A percentile compares a stretch with the other conserved stretches of the same genome.
Conservation (phyloP, 768 basidiomycete species). For the Tulasnella sp. region DNA sequence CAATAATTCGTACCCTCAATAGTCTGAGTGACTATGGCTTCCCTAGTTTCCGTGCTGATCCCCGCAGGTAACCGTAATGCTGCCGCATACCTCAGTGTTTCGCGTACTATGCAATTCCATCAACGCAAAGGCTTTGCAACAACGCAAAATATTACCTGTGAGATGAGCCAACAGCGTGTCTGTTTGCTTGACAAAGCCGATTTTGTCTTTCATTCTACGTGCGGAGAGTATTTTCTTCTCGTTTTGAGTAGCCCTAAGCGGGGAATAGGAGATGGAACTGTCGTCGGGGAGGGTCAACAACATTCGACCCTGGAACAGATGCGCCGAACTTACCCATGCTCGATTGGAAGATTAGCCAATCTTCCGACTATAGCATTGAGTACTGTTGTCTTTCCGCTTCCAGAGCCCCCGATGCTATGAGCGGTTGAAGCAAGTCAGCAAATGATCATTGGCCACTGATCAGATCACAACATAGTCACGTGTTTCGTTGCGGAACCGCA, state of each 20-base stretch:
- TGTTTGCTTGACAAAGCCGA: conserved; percentile 32
- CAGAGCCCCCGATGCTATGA: conserved; percentile 23
- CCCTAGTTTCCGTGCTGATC: conserved; percentile 22
- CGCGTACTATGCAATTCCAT: conserved; percentile 24
- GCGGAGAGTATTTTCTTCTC: conserved; percentile 17
- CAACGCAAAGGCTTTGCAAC: neutral
- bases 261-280: neutral
- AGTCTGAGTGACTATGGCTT: conserved; percentile 32
- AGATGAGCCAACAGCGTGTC: conserved; percentile 32
- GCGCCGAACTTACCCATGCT: conserved; percentile 20
- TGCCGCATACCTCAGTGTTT: conserved; percentile 31
- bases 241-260: conserved; percentile 8
- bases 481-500: too few relatives aligned
- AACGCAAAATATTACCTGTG: conserved; percentile 22
- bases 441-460: conserved; percentile 12
- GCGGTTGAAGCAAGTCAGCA: neutral
- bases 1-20: conserved; percentile 21
- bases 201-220: conserved; percentile 22
- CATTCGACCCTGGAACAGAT: conserved; percentile 3
- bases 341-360: conserved; percentile 23
- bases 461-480: neutral
- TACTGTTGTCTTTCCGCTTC: conserved; percentile 29
- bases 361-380: conserved; percentile 27
- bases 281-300: conserved; percentile 15
- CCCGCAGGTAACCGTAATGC: conserved; percentile 28